Percentiles rank a stretch among this genome's conserved stretches.
phyloP scores from a whole-genome alignment of 164 flowering plant species.

The Houttuynia cordata region DNA sequence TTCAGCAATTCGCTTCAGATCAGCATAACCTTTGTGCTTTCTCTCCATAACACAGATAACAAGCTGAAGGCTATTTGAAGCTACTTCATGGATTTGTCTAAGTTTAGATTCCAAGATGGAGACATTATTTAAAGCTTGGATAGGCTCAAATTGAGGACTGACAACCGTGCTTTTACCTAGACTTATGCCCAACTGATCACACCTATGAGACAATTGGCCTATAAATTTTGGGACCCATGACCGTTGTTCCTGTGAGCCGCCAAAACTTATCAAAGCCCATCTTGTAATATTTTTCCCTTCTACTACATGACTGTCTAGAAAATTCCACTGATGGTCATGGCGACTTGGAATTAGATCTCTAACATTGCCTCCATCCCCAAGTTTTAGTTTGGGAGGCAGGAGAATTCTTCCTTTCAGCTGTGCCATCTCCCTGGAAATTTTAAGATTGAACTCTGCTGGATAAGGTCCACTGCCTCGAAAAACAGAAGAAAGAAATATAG shows the following conservation, averaged over 20 bases:
- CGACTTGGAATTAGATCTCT: slow-evolving; percentile 66
- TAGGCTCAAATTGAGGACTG: slow-evolving; percentile 53
- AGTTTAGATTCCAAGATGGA: slow-evolving; percentile 63
- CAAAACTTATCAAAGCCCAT: slow-evolving; percentile 84
- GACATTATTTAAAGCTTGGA: slow-evolving; percentile 57
- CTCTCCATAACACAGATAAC: slow-evolving; percentile 81
- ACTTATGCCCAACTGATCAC: slow-evolving; percentile 70
- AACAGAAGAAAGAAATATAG: background rate
- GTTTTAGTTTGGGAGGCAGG: slow-evolving; percentile 82
- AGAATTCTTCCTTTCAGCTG: slow-evolving; percentile 70
- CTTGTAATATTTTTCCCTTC: slow-evolving; percentile 72
- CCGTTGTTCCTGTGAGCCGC: slow-evolving; percentile 65
- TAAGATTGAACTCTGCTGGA: slow-evolving; percentile 64
- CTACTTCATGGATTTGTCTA: slow-evolving; percentile 38
- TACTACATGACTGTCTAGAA: slow-evolving; percentile 64
- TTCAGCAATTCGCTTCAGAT: slow-evolving; percentile 83
- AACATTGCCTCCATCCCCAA: slow-evolving; percentile 62
- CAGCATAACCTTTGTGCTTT: slow-evolving; percentile 88
- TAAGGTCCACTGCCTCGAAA: slow-evolving; percentile 37
- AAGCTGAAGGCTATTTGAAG: slow-evolving; percentile 57
- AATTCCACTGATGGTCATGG: slow-evolving; percentile 82
- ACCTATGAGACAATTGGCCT: slow-evolving; percentile 54
- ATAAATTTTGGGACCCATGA: slow-evolving; percentile 54
- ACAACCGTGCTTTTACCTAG: slow-evolving; percentile 43
- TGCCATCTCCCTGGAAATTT: slow-evolving; percentile 76